Evolutionary conservation across 768 basidiomycete species (phyloP).

Genomic region (Rhizopogon sp.): DNA sequence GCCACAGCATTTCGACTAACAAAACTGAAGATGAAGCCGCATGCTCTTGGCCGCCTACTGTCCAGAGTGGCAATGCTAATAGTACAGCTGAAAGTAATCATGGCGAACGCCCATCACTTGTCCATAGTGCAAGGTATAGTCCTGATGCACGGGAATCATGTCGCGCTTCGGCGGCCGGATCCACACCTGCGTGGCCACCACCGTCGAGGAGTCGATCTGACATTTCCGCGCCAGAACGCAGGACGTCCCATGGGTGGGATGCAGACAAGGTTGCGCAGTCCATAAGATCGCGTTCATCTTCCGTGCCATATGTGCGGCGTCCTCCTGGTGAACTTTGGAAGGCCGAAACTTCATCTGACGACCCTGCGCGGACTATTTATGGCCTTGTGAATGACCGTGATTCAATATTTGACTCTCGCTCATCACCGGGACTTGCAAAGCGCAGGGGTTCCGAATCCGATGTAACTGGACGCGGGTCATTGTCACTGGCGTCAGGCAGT

Average conservation of each 20-base stretch:
- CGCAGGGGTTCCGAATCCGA: slow-evolving; percentile 6
- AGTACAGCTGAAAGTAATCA: slow-evolving; percentile 2
- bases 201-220: not conserved
- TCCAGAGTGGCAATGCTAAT: not conserved
- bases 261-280: slow-evolving; percentile 15
- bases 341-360: slow-evolving; percentile 3
- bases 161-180: slow-evolving; percentile 5
- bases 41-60: slow-evolving; percentile 21
- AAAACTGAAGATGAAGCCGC: not conserved
- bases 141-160: slow-evolving; percentile 2
- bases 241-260: slow-evolving; percentile 9
- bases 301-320: slow-evolving; percentile 11
- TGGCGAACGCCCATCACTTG: slow-evolving; percentile 5
- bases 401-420: not conserved
- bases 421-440: slow-evolving; percentile 16
- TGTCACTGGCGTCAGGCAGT: slow-evolving; percentile 21
- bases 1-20: slow-evolving; percentile 6
- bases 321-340: slow-evolving; percentile 17
- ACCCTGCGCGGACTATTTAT: slow-evolving; percentile 1
- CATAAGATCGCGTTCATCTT: slow-evolving; percentile 8
- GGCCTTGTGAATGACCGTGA: not conserved
- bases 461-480: slow-evolving; percentile 7
- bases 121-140: slow-evolving; percentile 6
- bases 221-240: slow-evolving; percentile 4
- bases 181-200: slow-evolving; percentile 11